Evolutionary conservation across 306 rosid species (phyloP), one percentile per base, ranked within the genome.

Genomic region (Quercus dentata): DNA sequence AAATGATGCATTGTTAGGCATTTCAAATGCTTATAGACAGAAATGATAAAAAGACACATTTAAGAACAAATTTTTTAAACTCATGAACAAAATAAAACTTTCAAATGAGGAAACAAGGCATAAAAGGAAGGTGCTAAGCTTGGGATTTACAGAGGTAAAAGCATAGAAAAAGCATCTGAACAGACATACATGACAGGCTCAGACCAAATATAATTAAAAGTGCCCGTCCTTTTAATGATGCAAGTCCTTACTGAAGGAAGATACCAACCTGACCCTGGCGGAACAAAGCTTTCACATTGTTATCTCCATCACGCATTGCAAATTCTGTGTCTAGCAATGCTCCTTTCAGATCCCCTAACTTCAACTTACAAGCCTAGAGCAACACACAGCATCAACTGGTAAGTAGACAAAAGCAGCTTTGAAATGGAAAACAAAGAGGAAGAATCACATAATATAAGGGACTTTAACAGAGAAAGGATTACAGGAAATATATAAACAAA

Each of bases 261-360:
- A 79, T 76, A 88, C 89, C 85, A 86, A 94, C 98, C 97, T 94
- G 98, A 69, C 98, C 98, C 83, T 94, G 97, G 73, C 98, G 97
- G 69, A 94, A 94, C 83, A 92, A 85, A 72, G 99, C 99, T 86
- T 94, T 94, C 49, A 87, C 99, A 87, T 94, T 92, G 83, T 91
- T 77, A 10, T 87, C 92, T 80, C 97, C 99, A 33, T 94, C 99
- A 56, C 95, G 94, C 85, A 92, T 90, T 27, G 99, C 99, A 78
- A 92, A 94, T 78, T 92, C 99, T 19, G 97, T 89, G 85, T 94
- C 99, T 80, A 94, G 76, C 46, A 94, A 74, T 56, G 99, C 99
- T 80, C 99, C 99, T 81, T 92, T 92, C 81, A 89, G 79, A 83
- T 94, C 97, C 46, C 97, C 93, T 78, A 94, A 64, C 79, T 94